A percentile compares a stretch with the other conserved stretches of the same genome.
phyloP scores from a whole-genome alignment of 2,329 filamentous ascomycete genomes.

The Epichloe coenophiala region DNA sequence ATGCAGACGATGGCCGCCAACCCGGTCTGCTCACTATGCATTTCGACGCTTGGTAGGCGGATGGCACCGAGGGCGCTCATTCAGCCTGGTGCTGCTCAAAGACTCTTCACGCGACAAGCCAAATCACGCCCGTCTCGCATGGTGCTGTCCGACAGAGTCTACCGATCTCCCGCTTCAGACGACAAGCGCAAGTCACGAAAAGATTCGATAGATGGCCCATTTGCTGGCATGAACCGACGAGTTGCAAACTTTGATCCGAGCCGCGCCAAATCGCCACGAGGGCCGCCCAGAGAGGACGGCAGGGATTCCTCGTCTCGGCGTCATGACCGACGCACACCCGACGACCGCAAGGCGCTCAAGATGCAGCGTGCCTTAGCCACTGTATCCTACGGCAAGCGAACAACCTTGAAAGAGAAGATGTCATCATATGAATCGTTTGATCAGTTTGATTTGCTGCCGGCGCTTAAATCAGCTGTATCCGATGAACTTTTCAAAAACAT shows the following conservation, averaged over 20 bases:
- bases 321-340: slow-evolving; percentile 21
- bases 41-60: slow-evolving; percentile 6
- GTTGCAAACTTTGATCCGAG: slow-evolving; percentile 26
- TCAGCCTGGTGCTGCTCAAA: slow-evolving; percentile 22
- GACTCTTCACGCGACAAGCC: slow-evolving; percentile 22
- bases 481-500: slow-evolving; percentile 64
- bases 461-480: slow-evolving; percentile 55
- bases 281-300: slow-evolving; percentile 8
- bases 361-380: slow-evolving; percentile 76
- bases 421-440: slow-evolving; percentile 65
- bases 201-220: slow-evolving; percentile 32
- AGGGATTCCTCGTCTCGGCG: slow-evolving; percentile 13
- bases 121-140: slow-evolving; percentile 38
- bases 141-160: slow-evolving; percentile 42
- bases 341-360: slow-evolving; percentile 63
- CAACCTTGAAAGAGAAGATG: slow-evolving; percentile 39
- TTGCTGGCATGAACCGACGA: slow-evolving; percentile 42
- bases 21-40: slow-evolving; percentile 10
- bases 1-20: slow-evolving; percentile 8
- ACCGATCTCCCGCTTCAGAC: slow-evolving; percentile 23
- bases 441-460: slow-evolving; percentile 61
- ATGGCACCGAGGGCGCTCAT: slow-evolving; percentile 7
- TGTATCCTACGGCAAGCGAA: slow-evolving; percentile 59
- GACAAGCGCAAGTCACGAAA: slow-evolving; percentile 23
- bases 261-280: slow-evolving; percentile 9